Percentiles rank a stretch among this genome's conserved stretches.
Conservation (phyloP, 2,329 filamentous ascomycete genomes). For the Trichoderma lentiforme region DNA sequence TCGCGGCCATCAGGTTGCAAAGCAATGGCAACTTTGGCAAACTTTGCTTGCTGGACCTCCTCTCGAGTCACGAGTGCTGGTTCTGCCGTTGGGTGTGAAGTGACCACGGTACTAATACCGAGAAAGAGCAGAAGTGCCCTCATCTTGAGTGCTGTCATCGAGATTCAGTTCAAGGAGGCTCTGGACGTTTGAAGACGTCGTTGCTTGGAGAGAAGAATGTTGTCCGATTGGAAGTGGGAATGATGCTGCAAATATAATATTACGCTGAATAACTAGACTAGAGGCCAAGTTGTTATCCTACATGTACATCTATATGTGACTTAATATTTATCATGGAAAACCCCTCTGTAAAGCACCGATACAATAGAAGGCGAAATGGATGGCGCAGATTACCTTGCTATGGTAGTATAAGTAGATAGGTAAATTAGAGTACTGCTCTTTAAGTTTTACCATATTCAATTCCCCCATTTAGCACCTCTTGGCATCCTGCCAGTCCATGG, state of each 20-base stretch:
- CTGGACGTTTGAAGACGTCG: neutral
- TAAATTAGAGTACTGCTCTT: too few species aligned
- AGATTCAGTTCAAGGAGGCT: neutral
- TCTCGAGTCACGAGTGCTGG: slow-evolving; percentile 13
- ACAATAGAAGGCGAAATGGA: too few species aligned
- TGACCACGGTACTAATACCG: neutral
- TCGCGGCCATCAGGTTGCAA: slow-evolving; percentile 26
- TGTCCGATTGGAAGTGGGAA: neutral
- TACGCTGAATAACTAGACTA: neutral
- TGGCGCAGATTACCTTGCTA: too few species aligned
- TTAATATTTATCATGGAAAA: neutral
- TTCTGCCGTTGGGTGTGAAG: slow-evolving; percentile 20
- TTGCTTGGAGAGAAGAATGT: neutral
- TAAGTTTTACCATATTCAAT: too few species aligned
- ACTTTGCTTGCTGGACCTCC: slow-evolving; percentile 16
- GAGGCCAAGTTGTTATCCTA: neutral
- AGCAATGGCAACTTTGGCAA: slow-evolving; percentile 32
- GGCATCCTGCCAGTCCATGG: too few species aligned
- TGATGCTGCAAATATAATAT: neutral
- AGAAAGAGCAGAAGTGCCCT: neutral
- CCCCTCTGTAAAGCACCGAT: neutral
- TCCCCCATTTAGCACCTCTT: too few species aligned
- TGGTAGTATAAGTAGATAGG: too few species aligned
- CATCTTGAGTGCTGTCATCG: neutral
- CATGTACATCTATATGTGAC: neutral